Evolutionary conservation across 2,329 filamentous ascomycete species (phyloP).

Genomic region (Truncatella angustata): DNA sequence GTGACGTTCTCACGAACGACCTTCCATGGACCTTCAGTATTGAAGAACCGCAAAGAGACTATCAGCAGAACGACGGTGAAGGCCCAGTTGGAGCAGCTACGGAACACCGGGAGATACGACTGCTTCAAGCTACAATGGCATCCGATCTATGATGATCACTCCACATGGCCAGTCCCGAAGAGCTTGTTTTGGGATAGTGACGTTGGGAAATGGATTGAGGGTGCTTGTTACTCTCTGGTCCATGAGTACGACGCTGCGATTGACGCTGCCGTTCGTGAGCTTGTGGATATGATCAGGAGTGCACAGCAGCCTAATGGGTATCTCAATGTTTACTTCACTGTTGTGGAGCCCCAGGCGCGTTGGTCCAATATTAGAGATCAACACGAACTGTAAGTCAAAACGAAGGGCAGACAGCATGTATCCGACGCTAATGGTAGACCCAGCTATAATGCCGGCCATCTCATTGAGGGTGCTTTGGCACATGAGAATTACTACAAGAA

Average conservation of each 20-base stretch:
- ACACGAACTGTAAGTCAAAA: conserved; percentile 56
- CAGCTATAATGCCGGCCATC: conserved; percentile 59
- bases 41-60: conserved; percentile 31
- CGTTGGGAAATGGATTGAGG: conserved; percentile 61
- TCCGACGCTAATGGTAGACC: not conserved
- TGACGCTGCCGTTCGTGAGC: conserved; percentile 48
- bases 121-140: conserved; percentile 59
- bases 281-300: conserved; percentile 55
- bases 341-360: conserved; percentile 52
- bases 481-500: conserved; percentile 53
- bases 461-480: conserved; percentile 60
- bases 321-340: conserved; percentile 61
- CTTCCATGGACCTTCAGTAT: conserved; percentile 34
- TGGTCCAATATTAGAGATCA: conserved; percentile 61
- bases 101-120: conserved; percentile 54
- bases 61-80: conserved; percentile 38
- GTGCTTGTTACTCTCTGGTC: conserved; percentile 54
- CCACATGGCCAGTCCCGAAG: conserved; percentile 55
- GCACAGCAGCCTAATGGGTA: conserved; percentile 62
- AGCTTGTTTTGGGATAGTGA: conserved; percentile 59
- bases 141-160: conserved; percentile 47
- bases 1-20: conserved; percentile 24
- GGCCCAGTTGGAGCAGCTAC: conserved; percentile 52
- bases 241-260: conserved; percentile 42
- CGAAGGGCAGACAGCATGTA: too few relatives aligned